A percentile compares a stretch with the other conserved stretches of the same genome.
Evolutionary conservation across 148 eudicot species (phyloP).

Genomic region (Rhododendron molle): DNA sequence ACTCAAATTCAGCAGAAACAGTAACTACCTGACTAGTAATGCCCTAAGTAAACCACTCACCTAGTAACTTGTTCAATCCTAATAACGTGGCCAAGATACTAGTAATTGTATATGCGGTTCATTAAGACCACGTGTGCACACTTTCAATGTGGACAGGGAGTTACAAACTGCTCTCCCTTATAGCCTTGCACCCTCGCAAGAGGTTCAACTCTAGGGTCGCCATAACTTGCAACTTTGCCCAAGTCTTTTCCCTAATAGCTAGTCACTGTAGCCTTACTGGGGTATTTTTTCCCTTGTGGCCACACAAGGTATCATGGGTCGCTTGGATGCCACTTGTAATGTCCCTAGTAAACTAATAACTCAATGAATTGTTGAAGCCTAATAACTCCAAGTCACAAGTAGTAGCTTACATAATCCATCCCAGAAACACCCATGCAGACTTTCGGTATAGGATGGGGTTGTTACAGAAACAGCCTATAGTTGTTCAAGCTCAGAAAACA

Average conservation of each 20-base stretch:
- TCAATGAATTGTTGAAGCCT: background rate
- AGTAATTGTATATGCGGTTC: background rate
- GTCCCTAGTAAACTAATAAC: background rate
- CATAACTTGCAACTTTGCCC: background rate
- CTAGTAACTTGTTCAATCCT: background rate
- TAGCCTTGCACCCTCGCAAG: background rate
- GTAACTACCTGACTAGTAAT: background rate
- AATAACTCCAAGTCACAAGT: background rate
- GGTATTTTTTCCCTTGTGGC: background rate
- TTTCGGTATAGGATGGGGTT: background rate
- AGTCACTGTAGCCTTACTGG: too few species aligned
- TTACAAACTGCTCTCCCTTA: background rate
- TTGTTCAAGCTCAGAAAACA: background rate
- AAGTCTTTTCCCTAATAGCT: too few species aligned
- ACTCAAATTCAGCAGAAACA: background rate
- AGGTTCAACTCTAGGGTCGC: background rate
- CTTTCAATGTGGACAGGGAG: background rate
- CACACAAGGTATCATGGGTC: background rate
- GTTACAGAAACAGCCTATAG: background rate
- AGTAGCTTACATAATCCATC: background rate
- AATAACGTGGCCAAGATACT: background rate
- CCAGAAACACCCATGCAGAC: background rate
- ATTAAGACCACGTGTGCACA: background rate
- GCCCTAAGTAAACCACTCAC: background rate
- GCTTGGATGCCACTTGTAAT: background rate